Evolutionary conservation across 208 protist genomes (phyloP).

Genomic region (Leishmania aethiopica): DNA sequence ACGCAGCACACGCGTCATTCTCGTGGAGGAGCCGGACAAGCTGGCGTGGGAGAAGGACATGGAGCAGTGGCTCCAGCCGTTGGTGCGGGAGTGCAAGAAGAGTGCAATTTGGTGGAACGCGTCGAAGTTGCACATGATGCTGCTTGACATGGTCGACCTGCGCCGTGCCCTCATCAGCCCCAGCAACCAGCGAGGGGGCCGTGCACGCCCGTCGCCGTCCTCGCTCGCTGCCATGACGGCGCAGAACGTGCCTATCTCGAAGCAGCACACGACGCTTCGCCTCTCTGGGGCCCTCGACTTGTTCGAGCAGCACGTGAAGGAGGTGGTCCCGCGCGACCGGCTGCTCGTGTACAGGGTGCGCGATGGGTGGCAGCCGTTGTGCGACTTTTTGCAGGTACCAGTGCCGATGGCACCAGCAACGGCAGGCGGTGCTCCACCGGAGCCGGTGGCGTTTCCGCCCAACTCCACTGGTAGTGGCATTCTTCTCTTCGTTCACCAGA

Average conservation of each 20-base stretch:
- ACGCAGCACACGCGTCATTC: constrained; percentile 74
- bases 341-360: constrained; percentile 74
- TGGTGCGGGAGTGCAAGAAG: constrained; percentile 47
- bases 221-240: constrained; percentile 21
- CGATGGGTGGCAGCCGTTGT: constrained; percentile 85
- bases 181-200: constrained; percentile 6
- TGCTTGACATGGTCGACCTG: constrained; percentile 62
- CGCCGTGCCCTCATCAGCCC: constrained; percentile 29
- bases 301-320: constrained; percentile 77
- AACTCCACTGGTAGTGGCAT: constrained; percentile 44
- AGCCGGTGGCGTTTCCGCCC: constrained; percentile 58
- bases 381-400: constrained; percentile 59
- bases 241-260: constrained; percentile 35
- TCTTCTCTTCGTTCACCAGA: constrained; percentile 42
- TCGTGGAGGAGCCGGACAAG: constrained; percentile 86
- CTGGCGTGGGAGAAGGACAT: constrained; percentile 69
- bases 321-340: constrained; percentile 70
- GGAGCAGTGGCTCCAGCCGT: constrained; percentile 41
- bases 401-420: constrained; percentile 26
- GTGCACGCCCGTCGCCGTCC: constrained; percentile 7
- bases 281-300: constrained; percentile 58
- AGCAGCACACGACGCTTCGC: constrained; percentile 31
- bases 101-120: constrained; percentile 17
- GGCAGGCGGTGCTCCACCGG: not conserved
- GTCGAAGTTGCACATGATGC: constrained; percentile 53